Evolutionary conservation across 768 basidiomycete genomes (phyloP), one percentile per base, ranked within the genome.

Genomic region (Imleria badia): DNA sequence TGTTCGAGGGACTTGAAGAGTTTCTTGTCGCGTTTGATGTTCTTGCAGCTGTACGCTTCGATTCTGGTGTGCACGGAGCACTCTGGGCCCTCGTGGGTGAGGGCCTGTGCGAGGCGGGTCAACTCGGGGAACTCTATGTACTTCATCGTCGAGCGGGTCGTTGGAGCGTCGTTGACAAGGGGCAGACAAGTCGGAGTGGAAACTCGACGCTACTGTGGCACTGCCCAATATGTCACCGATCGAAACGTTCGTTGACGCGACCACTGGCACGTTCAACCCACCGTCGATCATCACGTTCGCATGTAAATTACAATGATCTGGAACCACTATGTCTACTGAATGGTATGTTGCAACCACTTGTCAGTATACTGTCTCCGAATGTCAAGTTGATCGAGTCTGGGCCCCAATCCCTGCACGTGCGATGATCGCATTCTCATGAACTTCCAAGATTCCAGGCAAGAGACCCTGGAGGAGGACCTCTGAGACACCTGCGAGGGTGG

Each of bases 11-110:
- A 78, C 68, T 91, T 93, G 81, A 94, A 94, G 72, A 98, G 87
- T 70, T 89, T 91, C 83, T 94, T 93, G 81, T 99, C 97, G 66
- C 91, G 88, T 63, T 92, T 91, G 73, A 97, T 89, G 73, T 94
- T 88, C 82, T 99, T 99, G 82, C 93, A 94, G 67, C 89, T 91
- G 78, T 98, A 99, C 0, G 93, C 95, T 73, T 98, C 96, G 72
- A 98, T 87, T 60, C 94, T 84, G 42, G 92, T 93, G 73, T 92
- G 86, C 8, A 96, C 92, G 6, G 86, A 81, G 71, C 91, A 92
- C 72, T 94, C 91, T 45, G 88, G 83, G 12, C 93, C 91, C 60
- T 92, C 88, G 70, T 91, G 89, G 6, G 87, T 86, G 45, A 95
- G 86, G 15, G 86, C 82, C 66, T 87, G 83, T 0, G 88, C 85